phyloP scores from a whole-genome alignment of 192 early-diverging fungal species.

The Gorgonomyces haynaldii region DNA sequence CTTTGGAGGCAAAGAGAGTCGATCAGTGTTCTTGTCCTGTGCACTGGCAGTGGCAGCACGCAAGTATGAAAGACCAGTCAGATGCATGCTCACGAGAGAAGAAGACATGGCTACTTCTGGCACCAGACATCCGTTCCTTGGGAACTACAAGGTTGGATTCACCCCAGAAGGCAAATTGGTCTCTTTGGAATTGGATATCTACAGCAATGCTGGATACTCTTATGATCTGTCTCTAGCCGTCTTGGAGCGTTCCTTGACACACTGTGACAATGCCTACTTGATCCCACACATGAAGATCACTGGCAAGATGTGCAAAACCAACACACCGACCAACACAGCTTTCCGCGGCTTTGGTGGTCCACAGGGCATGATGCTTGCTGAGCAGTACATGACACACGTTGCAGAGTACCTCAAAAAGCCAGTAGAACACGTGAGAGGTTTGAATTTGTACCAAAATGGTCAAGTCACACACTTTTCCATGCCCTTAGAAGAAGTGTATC shows the following conservation, averaged over 20 bases:
- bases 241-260: conserved; percentile 61
- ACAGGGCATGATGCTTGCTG: conserved; percentile 72
- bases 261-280: conserved; percentile 70
- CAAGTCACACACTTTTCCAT: conserved; percentile 64
- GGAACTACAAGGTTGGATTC: conserved; percentile 64
- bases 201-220: conserved; percentile 29
- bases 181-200: conserved; percentile 42
- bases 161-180: conserved; percentile 52
- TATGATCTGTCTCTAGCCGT: conserved; percentile 39
- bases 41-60: conserved; percentile 59
- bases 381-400: conserved; percentile 66
- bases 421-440: conserved; percentile 45
- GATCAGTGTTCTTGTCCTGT: conserved; percentile 52
- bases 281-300: conserved; percentile 55
- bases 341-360: conserved; percentile 78
- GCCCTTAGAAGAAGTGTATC: conserved; percentile 57
- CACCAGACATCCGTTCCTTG: conserved; percentile 67
- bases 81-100: conserved; percentile 70
- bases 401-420: conserved; percentile 54
- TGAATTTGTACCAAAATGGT: conserved; percentile 60
- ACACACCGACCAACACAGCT: conserved; percentile 76
- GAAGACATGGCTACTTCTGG: conserved; percentile 61
- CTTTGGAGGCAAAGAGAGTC: conserved; percentile 60
- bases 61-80: conserved; percentile 53
- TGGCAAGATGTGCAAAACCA: conserved; percentile 69